Base-by-base conservation (phyloP, 345 rosid species). In the Camelina laxa region DNA sequence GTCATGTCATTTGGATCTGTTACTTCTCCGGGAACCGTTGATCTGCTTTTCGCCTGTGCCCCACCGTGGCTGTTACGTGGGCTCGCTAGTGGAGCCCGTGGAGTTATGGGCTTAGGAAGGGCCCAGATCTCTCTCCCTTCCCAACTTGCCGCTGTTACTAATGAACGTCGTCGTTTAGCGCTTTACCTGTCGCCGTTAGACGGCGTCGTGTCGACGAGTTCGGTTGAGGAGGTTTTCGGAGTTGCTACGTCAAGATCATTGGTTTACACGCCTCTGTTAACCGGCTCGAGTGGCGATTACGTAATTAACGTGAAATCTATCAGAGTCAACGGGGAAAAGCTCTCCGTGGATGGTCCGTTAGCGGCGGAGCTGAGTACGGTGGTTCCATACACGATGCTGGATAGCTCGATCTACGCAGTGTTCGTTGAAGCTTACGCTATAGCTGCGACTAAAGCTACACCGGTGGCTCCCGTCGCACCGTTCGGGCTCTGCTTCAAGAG, bases 31-130 rank as follows among this genome's bases (percentile, higher is more conserved):
- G 69, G 60, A 42, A 66, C 80, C 49, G 75, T 79, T 6, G 70
- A 73, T 39, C 72, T 86, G 33, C 82, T 90, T 14, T 83, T 85
- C 59, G 74, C 86, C 9, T 82, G 87, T 70, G 75, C 80, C 0
- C 85, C 85, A 3, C 19, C 48, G 27, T 79, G 58, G 74, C 64
- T 83, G 17, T 73, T 86, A 59, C 72, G 72, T 15, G 93, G 91
- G 27, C 80, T 92, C 7, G 81, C 93, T 2, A 68, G 65, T 16
- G 89, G 82, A 2, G 83, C 85, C 33, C 75, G 51, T 11, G 97
- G 93, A 11, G 70, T 84, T 67, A n/a, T 87, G 50, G 98, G 98
- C 36, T 74, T 88, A 1, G 92, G 97, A 57, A 87, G 68, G 67
- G 81, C 81, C 61, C 84, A 81, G 13, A 75, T 86, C 56, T 81